These are phyloP conservation scores for Vanrija sp. DNA, from an alignment of 1,284 basidiomycete genomes.

Conservation along the genomic window DNA sequence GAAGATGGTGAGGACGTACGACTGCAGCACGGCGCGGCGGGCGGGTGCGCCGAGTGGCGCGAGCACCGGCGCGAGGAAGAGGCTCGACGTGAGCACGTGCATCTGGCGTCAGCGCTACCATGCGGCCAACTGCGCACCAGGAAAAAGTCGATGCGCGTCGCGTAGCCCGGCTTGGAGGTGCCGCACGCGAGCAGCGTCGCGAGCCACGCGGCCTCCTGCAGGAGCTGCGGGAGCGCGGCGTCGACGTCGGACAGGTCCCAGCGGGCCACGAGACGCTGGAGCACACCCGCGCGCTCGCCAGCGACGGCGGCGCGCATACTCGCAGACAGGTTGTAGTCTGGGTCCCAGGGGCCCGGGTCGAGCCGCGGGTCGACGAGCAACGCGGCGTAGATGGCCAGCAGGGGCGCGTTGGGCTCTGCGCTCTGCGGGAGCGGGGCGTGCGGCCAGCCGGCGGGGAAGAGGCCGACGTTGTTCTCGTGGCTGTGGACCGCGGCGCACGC, in stretches of 20 bases:
- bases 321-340: constrained; percentile 54
- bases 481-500: constrained; percentile 57
- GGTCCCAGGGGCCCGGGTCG: constrained; percentile 57
- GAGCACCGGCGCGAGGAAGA: constrained; percentile 59
- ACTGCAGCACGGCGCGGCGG: constrained; percentile 55
- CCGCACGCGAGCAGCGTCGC: constrained; percentile 57
- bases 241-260: constrained; percentile 54
- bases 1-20: constrained; percentile 54
- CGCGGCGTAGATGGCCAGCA: constrained; percentile 34
- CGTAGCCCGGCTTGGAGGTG: constrained; percentile 55
- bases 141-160: constrained; percentile 63
- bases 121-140: constrained; percentile 38
- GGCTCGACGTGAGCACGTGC: constrained; percentile 62
- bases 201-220: constrained; percentile 58
- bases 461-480: constrained; percentile 10
- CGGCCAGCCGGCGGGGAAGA: constrained; percentile 27
- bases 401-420: background rate
- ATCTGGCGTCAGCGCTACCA: constrained; percentile 45
- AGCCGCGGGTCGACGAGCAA: constrained; percentile 32
- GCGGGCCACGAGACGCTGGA: constrained; percentile 54
- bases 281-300: constrained; percentile 53
- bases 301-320: constrained; percentile 47
- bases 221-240: constrained; percentile 47
- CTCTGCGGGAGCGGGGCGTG: constrained; percentile 1
- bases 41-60: constrained; percentile 26